phyloP scores from a whole-genome alignment of 2,329 filamentous ascomycete genomes.

The Scytalidium lignicola region DNA sequence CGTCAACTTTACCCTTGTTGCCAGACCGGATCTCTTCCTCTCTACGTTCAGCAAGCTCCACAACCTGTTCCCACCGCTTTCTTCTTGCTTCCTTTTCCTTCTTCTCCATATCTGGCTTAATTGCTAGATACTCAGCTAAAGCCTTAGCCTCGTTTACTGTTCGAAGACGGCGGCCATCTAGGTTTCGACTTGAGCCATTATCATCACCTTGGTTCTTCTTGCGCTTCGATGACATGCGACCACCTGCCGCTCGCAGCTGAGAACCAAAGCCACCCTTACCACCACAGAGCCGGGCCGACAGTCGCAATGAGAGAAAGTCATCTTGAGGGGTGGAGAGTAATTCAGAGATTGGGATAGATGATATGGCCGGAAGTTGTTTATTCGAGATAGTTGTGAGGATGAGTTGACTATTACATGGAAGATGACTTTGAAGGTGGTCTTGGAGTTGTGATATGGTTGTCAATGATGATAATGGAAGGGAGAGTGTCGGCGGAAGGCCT shows the following conservation, averaged over 20 bases:
- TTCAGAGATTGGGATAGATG: slow-evolving; percentile 50
- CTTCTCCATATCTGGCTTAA: slow-evolving; percentile 96
- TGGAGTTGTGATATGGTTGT: slow-evolving; percentile 65
- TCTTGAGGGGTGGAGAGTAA: slow-evolving; percentile 54
- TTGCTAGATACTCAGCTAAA: slow-evolving; percentile 86
- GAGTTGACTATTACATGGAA: slow-evolving; percentile 57
- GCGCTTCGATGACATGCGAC: slow-evolving; percentile 90
- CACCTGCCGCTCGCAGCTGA: slow-evolving; percentile 90
- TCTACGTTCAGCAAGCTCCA: slow-evolving; percentile 75
- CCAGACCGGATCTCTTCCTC: slow-evolving; percentile 80
- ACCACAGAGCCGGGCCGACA: slow-evolving; percentile 75
- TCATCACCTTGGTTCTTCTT: slow-evolving; percentile 80
- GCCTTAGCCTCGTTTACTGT: slow-evolving; percentile 95
- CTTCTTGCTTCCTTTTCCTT: slow-evolving; percentile 84
- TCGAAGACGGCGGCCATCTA: slow-evolving; percentile 83
- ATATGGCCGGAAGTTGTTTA: slow-evolving; percentile 56
- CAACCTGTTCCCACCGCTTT: slow-evolving; percentile 81
- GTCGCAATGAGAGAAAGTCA: slow-evolving; percentile 75
- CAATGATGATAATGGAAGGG: slow-evolving; percentile 63
- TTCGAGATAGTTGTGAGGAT: slow-evolving; percentile 80
- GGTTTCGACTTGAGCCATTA: slow-evolving; percentile 85
- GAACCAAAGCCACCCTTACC: slow-evolving; percentile 98
- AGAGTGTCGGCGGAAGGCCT: slow-evolving; percentile 74
- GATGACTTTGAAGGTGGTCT: slow-evolving; percentile 53
- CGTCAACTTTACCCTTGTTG: slow-evolving; percentile 67